Evolutionary conservation across 1,139 yeast species (phyloP), one percentile per base, ranked within the genome.

Genomic region (Geotrichum citri-aurantii): DNA sequence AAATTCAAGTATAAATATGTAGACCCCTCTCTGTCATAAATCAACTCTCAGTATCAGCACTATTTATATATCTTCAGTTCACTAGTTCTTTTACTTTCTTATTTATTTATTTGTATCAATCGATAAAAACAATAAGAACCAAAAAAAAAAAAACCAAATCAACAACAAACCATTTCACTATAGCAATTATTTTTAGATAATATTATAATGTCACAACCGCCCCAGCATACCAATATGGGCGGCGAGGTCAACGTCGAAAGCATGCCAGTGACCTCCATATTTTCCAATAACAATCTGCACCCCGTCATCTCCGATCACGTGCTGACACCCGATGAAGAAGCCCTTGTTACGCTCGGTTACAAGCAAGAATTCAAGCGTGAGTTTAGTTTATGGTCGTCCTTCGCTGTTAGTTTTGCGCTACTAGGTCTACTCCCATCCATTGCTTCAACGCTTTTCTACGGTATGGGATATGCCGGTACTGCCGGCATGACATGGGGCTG

Each of bases 361-460:
- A 84, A 84, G 68, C 88, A 83, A 65, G 92, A 86, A 68, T 83
- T 86, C 70, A 82, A 82, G 67, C 81, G 93, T 69, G 71, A 69
- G 57, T 83, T 84, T 63, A 78, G 83, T 4, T 69, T 83, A 27
- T 79, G 83, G 75, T 78, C 88, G 2, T 79, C 85, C 0, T 85
- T 85, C 65, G 80, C 85, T 14, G 88, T 85, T 8, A 83, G 88
- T 3, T 85, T 85, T 70, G 82, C 88, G 4, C 85, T 85, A 44
- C 73, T 85, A 56, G 91, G 91, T 5, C 75, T 85, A 50, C 74
- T 85, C 54, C 90, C 91, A 3, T 84, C 89, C 5, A 82, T 85
- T 57, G 73, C 72, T 8, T 71, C 76, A 42, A 75, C 78, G 47
- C 65, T 75, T 23, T 66, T 68, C 58, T 74, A 75, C 60, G 77